Base-by-base conservation (phyloP, 176 grass and related monocot genomes). In the Oryza brachyantha region DNA sequence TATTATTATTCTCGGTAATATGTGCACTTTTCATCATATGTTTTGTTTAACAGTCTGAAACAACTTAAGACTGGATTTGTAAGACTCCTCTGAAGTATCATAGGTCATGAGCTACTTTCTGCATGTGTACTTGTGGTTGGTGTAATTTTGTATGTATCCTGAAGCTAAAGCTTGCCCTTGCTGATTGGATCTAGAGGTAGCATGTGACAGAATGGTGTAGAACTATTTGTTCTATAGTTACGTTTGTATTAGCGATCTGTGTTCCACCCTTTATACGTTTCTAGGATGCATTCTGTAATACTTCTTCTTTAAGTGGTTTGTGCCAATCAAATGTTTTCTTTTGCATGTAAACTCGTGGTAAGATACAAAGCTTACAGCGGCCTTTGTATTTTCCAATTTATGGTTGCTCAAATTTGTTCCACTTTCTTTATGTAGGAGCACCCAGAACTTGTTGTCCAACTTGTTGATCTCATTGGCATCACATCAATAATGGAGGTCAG, bases 401-500 rank as follows among this genome's bases (percentile, higher is more conserved):
- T 70, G 17, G 26, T 12, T 26, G 2, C 11, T 48, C 17, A 63
- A 62, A 42, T 84, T 24, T 48, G 22, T 65, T 61, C 24, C 37
- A 10, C 55, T 26, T 61, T 39, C 63, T 13, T 50, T 39, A 43
- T 28, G 14, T 78, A 96, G 93, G 84, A 76, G 46, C 93, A 96
- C 76, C 77, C 75, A 66, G 60, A 90, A 66, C 92, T 96, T 85
- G 82, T 96, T 71, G 29, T 57, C 61, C 93, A 92, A 70, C 93
- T 96, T 80, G 89, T 96, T 26, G 84, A 96, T 71, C 93, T 96
- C 59, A 89, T 96, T 79, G 93, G 89, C 65, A 96, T 90, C 64
- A 96, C 93, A 48, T 92, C 93, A 31, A 88, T 96, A 66, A 96
- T 96, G 93, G 93, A 96, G 93, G 93, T 83, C 41, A 80, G 78